phyloP scores from a whole-genome alignment of 2,329 filamentous ascomycete species.

The Dothideomycetidae sp. region DNA sequence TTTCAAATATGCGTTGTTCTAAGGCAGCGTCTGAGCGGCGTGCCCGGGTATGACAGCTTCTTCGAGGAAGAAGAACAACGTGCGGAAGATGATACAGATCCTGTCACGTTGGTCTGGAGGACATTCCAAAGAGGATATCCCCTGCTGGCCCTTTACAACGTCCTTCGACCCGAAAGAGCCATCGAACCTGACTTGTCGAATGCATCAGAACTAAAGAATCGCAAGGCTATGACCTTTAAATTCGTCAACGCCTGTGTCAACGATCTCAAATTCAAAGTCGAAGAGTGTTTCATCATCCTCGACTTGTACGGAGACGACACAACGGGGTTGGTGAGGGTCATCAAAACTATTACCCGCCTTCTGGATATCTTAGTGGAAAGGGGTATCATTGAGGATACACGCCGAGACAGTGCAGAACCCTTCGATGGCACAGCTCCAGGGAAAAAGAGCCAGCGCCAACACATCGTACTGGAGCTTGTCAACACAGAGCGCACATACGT shows the following conservation, averaged over 20 bases:
- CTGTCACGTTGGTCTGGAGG: slow-evolving; percentile 83
- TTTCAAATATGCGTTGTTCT: slow-evolving; percentile 90
- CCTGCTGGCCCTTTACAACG: slow-evolving; percentile 79
- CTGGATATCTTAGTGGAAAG: slow-evolving; percentile 71
- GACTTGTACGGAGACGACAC: slow-evolving; percentile 91
- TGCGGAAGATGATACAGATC: slow-evolving; percentile 54
- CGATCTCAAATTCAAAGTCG: slow-evolving; percentile 62
- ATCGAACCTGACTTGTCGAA: slow-evolving; percentile 52
- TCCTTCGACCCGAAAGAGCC: slow-evolving; percentile 54
- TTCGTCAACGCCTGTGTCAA: slow-evolving; percentile 82
- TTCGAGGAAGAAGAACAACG: slow-evolving; percentile 58
- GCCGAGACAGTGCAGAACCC: slow-evolving; percentile 37
- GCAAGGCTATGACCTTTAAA: slow-evolving; percentile 80
- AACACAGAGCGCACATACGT: slow-evolving; percentile 96
- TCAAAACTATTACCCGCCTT: slow-evolving; percentile 81
- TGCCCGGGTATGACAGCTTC: slow-evolving; percentile 65
- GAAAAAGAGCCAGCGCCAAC: slow-evolving; percentile 61
- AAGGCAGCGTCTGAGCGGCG: slow-evolving; percentile 64
- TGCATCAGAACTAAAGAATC: slow-evolving; percentile 51
- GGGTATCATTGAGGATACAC: slow-evolving; percentile 51
- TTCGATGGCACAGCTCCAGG: slow-evolving; percentile 32
- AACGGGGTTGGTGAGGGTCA: slow-evolving; percentile 85
- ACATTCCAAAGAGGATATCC: slow-evolving; percentile 73
- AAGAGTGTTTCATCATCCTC: slow-evolving; percentile 80
- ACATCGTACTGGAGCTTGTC: slow-evolving; percentile 82